phyloP scores from a whole-genome alignment of 305 asterid genomes.

The Caryopteris hybrid region DNA sequence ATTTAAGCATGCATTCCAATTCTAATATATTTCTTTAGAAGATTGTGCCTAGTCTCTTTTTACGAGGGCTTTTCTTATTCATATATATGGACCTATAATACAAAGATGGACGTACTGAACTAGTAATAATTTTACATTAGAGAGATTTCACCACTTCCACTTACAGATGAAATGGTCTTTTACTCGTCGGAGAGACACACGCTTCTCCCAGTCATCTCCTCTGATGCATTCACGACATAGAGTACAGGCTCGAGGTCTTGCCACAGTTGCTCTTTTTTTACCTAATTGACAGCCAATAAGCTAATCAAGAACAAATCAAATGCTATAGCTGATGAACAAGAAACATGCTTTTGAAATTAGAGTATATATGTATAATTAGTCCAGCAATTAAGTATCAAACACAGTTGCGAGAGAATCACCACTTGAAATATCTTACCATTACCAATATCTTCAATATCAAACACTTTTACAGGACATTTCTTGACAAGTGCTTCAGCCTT shows the following conservation, averaged over 20 bases:
- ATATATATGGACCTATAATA: neutral
- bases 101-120: neutral
- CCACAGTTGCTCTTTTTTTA: slow-evolving; percentile 69
- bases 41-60: neutral
- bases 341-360: neutral
- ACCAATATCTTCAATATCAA: slow-evolving; percentile 90
- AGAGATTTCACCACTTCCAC: slow-evolving; percentile 25
- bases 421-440: slow-evolving; percentile 34
- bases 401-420: neutral
- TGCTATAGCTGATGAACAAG: neutral
- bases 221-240: slow-evolving; percentile 93
- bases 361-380: neutral
- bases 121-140: neutral
- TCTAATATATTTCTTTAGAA: no score
- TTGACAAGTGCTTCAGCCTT: slow-evolving; percentile 71
- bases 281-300: slow-evolving; percentile 31
- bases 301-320: neutral
- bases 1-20: no score
- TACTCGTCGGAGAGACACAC: slow-evolving; percentile 66
- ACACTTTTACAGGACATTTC: slow-evolving; percentile 84
- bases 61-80: neutral
- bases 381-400: neutral
- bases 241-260: slow-evolving; percentile 77
- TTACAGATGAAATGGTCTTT: slow-evolving; percentile 94
- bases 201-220: slow-evolving; percentile 49